These are phyloP conservation scores for Biscutella auriculata DNA, from an alignment of 441 rosid genomes.

Conservation along the genomic window DNA sequence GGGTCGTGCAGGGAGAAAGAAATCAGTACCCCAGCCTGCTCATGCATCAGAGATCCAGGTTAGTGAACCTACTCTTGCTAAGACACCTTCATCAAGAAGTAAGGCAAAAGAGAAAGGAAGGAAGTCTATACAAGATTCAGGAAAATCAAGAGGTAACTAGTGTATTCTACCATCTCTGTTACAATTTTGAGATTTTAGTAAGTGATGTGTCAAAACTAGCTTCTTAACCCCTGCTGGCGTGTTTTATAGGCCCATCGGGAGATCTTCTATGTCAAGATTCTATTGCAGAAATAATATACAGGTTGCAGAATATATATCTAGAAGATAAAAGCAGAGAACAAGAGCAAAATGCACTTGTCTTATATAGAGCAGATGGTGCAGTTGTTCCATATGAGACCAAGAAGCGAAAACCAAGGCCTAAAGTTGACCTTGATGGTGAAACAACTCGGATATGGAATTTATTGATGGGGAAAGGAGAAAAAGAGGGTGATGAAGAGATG, in stretches of 20 bases:
- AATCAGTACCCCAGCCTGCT: constrained; percentile 15
- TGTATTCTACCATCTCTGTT: constrained; percentile 8
- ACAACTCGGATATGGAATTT: constrained; percentile 83
- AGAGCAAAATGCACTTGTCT: constrained; percentile 48
- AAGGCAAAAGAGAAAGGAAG: constrained; percentile 26
- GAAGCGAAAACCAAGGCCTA: constrained; percentile 66
- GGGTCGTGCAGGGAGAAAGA: constrained; percentile 20
- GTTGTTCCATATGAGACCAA: constrained; percentile 46
- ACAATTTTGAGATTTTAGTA: constrained; percentile 10
- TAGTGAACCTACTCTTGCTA: constrained; percentile 16
- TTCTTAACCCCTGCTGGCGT: neutral
- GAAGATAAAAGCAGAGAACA: constrained; percentile 23
- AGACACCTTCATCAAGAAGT: constrained; percentile 19
- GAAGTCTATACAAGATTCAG: constrained; percentile 21
- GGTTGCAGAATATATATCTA: constrained; percentile 38
- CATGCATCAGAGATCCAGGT: constrained; percentile 24
- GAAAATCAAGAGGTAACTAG: constrained; percentile 38
- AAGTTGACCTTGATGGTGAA: constrained; percentile 83
- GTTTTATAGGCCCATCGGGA: constrained; percentile 26
- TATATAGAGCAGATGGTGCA: constrained; percentile 41
- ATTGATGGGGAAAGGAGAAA: constrained; percentile 64
- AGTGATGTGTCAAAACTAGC: constrained; percentile 7
- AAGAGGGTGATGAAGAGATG: constrained; percentile 36
- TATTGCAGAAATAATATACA: constrained; percentile 39
- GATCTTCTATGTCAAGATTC: constrained; percentile 20